Evolutionary conservation across 2,329 filamentous ascomycete species (phyloP).

Genomic region (Clarireedia hainanense): DNA sequence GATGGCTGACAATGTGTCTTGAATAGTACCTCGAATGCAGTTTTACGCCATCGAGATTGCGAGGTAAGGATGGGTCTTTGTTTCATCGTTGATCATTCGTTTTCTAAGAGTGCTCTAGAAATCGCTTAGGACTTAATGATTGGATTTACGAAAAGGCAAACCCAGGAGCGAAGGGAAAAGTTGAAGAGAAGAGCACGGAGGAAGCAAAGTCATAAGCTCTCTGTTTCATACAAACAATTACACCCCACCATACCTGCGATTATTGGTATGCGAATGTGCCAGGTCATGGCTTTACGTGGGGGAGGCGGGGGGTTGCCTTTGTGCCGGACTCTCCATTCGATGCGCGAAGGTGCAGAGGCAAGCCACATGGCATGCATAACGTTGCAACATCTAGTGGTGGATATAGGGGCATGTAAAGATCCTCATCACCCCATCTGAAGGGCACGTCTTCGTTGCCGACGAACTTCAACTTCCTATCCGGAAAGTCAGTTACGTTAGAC

Average conservation of each 20-base stretch:
- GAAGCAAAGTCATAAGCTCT: background rate
- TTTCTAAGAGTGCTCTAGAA: conserved; percentile 36
- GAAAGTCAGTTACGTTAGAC: too few species aligned
- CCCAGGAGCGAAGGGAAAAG: conserved; percentile 33
- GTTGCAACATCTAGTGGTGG: too few species aligned
- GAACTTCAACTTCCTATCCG: too few species aligned
- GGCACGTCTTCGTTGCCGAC: too few species aligned
- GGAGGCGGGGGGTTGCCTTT: too few species aligned
- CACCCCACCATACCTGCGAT: background rate
- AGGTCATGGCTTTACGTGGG: too few species aligned
- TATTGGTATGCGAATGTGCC: too few species aligned
- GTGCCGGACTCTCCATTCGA: too few species aligned
- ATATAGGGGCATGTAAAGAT: too few species aligned
- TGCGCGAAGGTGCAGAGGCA: too few species aligned
- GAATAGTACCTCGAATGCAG: conserved; percentile 57
- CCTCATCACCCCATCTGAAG: too few species aligned
- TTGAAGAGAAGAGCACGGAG: background rate
- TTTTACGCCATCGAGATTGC: conserved; percentile 74
- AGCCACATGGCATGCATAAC: too few species aligned
- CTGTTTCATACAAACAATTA: background rate
- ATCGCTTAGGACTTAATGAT: conserved; percentile 84
- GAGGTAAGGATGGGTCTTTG: conserved; percentile 24
- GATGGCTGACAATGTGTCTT: conserved; percentile 9
- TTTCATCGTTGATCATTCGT: background rate
- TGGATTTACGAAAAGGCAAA: conserved; percentile 90